Percentiles rank a stretch among this genome's conserved stretches.
Conservation (phyloP, 345 rosid genomes). For the Sisymbrium irio region DNA sequence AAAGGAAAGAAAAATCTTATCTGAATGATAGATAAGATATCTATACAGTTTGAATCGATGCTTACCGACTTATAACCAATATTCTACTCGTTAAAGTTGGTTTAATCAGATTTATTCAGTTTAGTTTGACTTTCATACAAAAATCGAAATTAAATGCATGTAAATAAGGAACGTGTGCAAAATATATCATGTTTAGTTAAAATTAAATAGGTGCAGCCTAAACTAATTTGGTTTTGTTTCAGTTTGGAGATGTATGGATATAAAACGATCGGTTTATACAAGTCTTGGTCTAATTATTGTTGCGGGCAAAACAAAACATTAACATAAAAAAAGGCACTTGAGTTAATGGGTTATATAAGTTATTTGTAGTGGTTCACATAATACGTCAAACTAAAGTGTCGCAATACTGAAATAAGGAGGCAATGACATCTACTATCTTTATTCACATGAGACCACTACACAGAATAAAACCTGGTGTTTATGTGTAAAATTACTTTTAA, state of each 20-base stretch:
- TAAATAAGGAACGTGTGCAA: not conserved
- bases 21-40: not conserved
- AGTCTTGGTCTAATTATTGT: not conserved
- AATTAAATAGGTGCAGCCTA: too few species aligned
- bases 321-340: not conserved
- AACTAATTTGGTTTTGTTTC: not conserved
- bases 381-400: not conserved
- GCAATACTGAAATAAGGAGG: conserved; percentile 15
- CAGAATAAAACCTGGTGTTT: not conserved
- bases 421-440: not conserved
- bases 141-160: not conserved
- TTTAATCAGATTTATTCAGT: too few species aligned
- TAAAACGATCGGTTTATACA: not conserved
- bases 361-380: conserved; percentile 1
- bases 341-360: not conserved
- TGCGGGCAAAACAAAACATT: not conserved
- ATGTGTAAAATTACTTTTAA: not conserved
- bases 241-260: not conserved
- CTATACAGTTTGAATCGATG: not conserved
- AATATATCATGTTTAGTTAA: too few species aligned
- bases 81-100: not conserved
- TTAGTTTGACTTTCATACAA: not conserved
- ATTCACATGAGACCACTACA: conserved; percentile 2
- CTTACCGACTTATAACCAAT: not conserved
- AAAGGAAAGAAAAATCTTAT: not conserved